phyloP scores from a whole-genome alignment of 2,329 filamentous ascomycete genomes.

The Exophiala xenobiotica region DNA sequence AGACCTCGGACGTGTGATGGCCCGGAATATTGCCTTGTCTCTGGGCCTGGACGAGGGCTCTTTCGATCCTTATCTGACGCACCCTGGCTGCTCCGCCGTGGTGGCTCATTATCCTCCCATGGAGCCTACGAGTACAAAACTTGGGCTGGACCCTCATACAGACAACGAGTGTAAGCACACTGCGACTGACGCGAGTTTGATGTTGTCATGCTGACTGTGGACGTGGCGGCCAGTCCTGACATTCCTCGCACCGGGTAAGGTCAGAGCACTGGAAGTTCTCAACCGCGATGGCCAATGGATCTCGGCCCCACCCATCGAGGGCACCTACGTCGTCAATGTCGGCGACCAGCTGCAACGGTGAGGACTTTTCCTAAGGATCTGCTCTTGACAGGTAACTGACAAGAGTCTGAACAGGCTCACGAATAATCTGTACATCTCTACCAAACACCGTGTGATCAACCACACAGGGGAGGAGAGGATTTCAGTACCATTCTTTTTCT shows the following conservation, averaged over 20 bases:
- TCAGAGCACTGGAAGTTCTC: constrained; percentile 45
- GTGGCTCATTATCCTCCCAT: constrained; percentile 46
- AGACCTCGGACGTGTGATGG: constrained; percentile 33
- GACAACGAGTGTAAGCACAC: constrained; percentile 44
- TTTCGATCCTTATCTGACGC: constrained; percentile 39
- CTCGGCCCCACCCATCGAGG: constrained; percentile 42
- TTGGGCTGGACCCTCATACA: constrained; percentile 47
- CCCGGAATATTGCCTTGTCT: constrained; percentile 42
- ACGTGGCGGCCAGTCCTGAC: constrained; percentile 37
- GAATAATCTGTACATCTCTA: constrained; percentile 43
- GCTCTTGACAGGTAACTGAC: background rate
- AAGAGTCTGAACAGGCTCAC: constrained; percentile 28
- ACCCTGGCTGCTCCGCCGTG: constrained; percentile 37
- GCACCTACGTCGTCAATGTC: constrained; percentile 48
- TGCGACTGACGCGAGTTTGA: background rate
- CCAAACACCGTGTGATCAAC: constrained; percentile 43
- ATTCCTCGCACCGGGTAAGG: constrained; percentile 47
- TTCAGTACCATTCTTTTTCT: constrained; percentile 42
- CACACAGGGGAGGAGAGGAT: constrained; percentile 38
- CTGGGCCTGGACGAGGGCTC: constrained; percentile 41
- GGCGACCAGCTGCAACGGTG: constrained; percentile 43
- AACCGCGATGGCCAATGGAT: constrained; percentile 47
- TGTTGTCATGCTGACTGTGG: background rate
- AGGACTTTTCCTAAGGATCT: too few species aligned
- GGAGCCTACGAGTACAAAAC: constrained; percentile 30